Percentiles rank a stretch among this genome's conserved stretches.
Conservation (phyloP, 768 basidiomycete species). For the Leucocoprinus birnbaumii region DNA sequence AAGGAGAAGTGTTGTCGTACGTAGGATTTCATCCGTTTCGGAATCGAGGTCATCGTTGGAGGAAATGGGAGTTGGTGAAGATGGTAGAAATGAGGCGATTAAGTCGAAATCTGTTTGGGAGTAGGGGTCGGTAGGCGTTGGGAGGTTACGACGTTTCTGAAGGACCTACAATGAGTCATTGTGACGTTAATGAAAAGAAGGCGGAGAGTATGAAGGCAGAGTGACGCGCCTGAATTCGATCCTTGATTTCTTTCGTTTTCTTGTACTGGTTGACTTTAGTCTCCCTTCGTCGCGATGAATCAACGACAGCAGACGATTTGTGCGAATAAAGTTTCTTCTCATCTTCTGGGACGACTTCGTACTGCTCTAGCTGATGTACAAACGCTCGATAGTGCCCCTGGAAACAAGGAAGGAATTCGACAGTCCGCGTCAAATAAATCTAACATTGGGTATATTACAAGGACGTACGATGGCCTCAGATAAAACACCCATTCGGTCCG, state of each 20-base stretch:
- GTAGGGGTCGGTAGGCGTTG: constrained; percentile 15
- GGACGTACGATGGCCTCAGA: constrained; percentile 53
- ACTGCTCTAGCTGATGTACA: constrained; percentile 52
- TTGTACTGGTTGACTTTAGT: constrained; percentile 90
- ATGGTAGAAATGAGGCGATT: constrained; percentile 61
- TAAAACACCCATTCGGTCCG: constrained; percentile 57
- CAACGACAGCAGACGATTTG: constrained; percentile 44
- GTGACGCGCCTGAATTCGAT: constrained; percentile 59
- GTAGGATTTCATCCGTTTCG: constrained; percentile 61
- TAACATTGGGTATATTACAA: no score
- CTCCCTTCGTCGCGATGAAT: constrained; percentile 75
- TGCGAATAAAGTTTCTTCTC: constrained; percentile 56
- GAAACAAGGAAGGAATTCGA: neutral
- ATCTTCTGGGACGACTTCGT: constrained; percentile 60
- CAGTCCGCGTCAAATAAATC: no score
- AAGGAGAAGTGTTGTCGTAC: constrained; percentile 67
- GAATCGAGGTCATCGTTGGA: constrained; percentile 41
- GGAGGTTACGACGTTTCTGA: constrained; percentile 49
- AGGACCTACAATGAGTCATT: constrained; percentile 35
- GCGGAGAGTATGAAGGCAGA: neutral
- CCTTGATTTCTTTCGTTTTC: constrained; percentile 77
- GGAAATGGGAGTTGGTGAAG: neutral
- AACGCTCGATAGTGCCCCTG: constrained; percentile 51
- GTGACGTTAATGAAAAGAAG: neutral
- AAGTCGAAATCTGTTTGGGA: constrained; percentile 56